Evolutionary conservation across 768 basidiomycete species (phyloP), one percentile per base, ranked within the genome.

Genomic region (Lanmaoa pseudosensibilis): DNA sequence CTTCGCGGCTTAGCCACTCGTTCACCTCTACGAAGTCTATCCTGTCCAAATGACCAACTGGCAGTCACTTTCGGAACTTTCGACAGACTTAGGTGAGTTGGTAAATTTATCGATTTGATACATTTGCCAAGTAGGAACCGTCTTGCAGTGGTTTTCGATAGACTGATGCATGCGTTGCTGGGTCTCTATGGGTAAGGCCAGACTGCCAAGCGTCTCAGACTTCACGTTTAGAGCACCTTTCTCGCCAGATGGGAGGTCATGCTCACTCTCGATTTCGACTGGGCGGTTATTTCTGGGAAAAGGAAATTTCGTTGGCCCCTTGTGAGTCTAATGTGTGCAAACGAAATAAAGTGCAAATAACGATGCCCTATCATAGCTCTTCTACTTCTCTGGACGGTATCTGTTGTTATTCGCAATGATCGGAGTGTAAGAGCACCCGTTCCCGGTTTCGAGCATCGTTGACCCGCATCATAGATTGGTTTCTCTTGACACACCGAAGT

Each of bases 311-410:
- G 77, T 41, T 80, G 79, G 80, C 80, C 79, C 5, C 57, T 80
- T 69, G 77, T 75, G 48, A 59, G 83, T 75, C 21, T 6, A 16
- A 40, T 12, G 10, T 8, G 34, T 50, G 5, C n/a, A 34, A 27
- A 49, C 7, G 49, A 25, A 33, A 37, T 8, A 47, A 13, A 2
- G 30, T 39, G 44, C 25, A n/a, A 34, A 49, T 49, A 23, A 54
- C 15, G 4, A 43, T 37, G 23, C 2, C 46, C 75, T 2, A 11
- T 49, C 23, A 5, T 45, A 80, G 78, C 64, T 71, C 30, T 80
- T 78, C 56, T 80, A 80, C 64, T 79, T 80, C 51, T 58, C 72
- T 7, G 76, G 75, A 4, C 77, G 79, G 54, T 80, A 81, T 66
- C 54, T 73, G 33, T 61, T 80, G 36, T 65, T 81, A 18, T 74